Percentiles rank a stretch among this genome's conserved stretches.
These are phyloP conservation scores for Ustilago hordei DNA, from an alignment of 1,284 basidiomycete genomes.

Conservation along the genomic window DNA sequence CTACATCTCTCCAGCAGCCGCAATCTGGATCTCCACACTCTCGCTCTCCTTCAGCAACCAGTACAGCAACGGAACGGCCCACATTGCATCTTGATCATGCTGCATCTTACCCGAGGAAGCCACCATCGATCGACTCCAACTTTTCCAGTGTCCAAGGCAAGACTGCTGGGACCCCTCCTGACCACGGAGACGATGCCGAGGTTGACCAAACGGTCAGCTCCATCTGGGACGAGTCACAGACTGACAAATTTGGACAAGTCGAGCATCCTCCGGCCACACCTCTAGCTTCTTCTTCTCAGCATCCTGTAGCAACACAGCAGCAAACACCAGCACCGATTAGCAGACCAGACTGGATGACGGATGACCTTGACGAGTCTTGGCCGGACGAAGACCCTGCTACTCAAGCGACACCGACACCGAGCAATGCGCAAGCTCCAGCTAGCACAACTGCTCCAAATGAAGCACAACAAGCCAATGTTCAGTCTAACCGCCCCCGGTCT, in stretches of 20 bases:
- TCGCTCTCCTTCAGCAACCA: conserved; percentile 28
- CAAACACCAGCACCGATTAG: not conserved
- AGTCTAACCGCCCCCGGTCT: not conserved
- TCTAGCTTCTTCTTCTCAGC: not conserved
- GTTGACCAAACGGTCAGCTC: conserved; percentile 34
- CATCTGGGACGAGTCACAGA: conserved; percentile 37
- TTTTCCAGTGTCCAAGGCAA: conserved; percentile 54
- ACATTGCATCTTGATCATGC: conserved; percentile 1
- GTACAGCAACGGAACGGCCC: conserved; percentile 32
- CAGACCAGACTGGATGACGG: conserved; percentile 51
- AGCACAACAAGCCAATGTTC: not conserved
- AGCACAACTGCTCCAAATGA: not conserved
- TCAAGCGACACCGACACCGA: conserved; percentile 4
- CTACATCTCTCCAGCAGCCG: conserved; percentile 1
- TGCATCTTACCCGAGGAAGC: conserved; percentile 20
- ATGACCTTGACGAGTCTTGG: conserved; percentile 55
- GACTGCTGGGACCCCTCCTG: conserved; percentile 44
- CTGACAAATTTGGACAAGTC: conserved; percentile 10
- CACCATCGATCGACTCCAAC: conserved; percentile 48
- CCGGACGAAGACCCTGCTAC: conserved; percentile 24
- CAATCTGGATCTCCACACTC: conserved; percentile 1
- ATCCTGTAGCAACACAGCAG: not conserved
- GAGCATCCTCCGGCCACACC: conserved; percentile 2
- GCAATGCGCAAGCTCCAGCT: not conserved
- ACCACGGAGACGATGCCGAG: conserved; percentile 4